phyloP scores from a whole-genome alignment of 805 yeast genomes.

The Teunomyces aglyptinius region DNA sequence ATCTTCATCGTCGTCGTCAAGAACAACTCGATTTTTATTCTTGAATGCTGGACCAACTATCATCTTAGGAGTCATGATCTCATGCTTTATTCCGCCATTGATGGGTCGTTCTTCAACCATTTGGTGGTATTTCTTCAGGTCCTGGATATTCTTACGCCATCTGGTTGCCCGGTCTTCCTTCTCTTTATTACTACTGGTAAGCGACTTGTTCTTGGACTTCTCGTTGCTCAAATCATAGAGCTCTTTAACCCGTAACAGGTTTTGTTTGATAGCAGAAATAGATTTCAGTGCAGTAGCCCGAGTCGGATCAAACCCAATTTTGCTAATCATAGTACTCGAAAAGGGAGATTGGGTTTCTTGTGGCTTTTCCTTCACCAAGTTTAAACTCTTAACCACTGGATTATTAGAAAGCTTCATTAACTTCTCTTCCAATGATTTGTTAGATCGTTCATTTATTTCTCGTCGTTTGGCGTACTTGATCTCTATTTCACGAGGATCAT shows the following conservation, averaged over 20 bases:
- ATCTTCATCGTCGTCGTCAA: constrained; percentile 8
- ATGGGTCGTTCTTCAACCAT: constrained; percentile 8
- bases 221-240: constrained; percentile 20
- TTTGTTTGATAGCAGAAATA: neutral
- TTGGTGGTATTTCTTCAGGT: constrained; percentile 16
- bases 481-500: constrained; percentile 44
- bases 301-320: constrained; percentile 56
- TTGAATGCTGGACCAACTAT: neutral
- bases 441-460: constrained; percentile 28
- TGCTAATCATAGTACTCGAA: constrained; percentile 30
- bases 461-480: constrained; percentile 33
- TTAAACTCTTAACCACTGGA: constrained; percentile 19
- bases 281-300: neutral
- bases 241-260: constrained; percentile 16
- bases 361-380: constrained; percentile 14
- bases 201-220: constrained; percentile 14
- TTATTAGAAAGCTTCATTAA: constrained; percentile 21
- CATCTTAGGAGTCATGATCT: constrained; percentile 1
- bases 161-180: constrained; percentile 16
- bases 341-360: constrained; percentile 13
- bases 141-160: constrained; percentile 23
- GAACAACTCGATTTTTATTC: constrained; percentile 6
- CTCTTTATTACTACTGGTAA: constrained; percentile 17
- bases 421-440: constrained; percentile 37
- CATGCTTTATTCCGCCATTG: constrained; percentile 6